A percentile compares a stretch with the other conserved stretches of the same genome.
phyloP scores from a whole-genome alignment of 768 basidiomycete genomes.

The Psilocybe subaeruginosa region DNA sequence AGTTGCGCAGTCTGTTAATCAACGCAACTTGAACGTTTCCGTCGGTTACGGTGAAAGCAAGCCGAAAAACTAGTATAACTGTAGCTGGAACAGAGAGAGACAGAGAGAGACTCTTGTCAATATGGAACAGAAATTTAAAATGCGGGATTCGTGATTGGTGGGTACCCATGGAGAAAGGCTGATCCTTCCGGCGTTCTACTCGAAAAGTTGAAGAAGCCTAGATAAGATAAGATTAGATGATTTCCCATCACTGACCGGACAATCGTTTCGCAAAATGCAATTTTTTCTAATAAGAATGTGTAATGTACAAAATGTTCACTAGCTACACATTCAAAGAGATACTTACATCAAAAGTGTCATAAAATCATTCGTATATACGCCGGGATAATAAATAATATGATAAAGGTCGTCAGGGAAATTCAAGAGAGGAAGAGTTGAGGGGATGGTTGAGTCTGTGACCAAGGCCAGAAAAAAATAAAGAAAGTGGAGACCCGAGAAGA shows the following conservation, averaged over 20 bases:
- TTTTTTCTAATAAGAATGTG: neutral
- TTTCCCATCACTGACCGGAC: neutral
- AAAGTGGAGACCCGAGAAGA: neutral
- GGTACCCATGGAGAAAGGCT: neutral
- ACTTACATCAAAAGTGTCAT: neutral
- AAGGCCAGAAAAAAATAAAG: constrained; percentile 1
- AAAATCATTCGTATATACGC: neutral
- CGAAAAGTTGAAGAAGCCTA: too few relatives aligned
- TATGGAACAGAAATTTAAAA: neutral
- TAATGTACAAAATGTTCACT: neutral
- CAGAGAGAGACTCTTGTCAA: neutral
- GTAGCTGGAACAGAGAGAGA: too few relatives aligned
- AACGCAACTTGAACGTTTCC: too few relatives aligned
- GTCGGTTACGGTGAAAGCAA: too few relatives aligned
- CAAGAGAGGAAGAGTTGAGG: neutral
- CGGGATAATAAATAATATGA: neutral
- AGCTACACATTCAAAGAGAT: neutral
- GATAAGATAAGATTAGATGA: too few relatives aligned
- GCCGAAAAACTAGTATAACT: too few relatives aligned
- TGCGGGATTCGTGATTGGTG: neutral
- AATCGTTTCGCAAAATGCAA: neutral
- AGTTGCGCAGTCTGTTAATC: neutral
- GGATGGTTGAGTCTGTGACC: neutral
- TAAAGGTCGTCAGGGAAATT: neutral
- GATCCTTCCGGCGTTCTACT: too few relatives aligned